Percentiles rank a stretch among this genome's conserved stretches.
phyloP scores from a whole-genome alignment of 805 yeast species.

The Citeromyces matritensis region DNA sequence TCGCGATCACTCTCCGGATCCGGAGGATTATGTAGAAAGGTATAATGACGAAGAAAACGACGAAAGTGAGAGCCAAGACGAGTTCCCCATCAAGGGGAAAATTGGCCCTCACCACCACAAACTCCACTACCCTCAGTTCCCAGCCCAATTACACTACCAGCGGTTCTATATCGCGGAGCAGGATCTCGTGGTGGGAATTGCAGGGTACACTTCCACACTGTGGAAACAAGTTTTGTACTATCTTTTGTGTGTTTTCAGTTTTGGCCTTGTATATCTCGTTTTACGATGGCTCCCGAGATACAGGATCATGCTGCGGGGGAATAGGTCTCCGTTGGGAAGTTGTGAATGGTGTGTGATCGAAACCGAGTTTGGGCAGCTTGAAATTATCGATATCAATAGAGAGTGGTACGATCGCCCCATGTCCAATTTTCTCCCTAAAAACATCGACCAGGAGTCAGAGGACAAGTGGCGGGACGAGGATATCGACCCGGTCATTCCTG shows the following conservation, averaged over 20 bases:
- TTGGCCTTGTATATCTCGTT: slow-evolving; percentile 61
- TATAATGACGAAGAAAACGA: slow-evolving; percentile 9
- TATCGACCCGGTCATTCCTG: slow-evolving; percentile 53
- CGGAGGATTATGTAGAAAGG: slow-evolving; percentile 1
- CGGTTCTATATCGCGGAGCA: slow-evolving; percentile 91
- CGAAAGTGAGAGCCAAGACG: slow-evolving; percentile 4
- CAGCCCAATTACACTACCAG: slow-evolving; percentile 40
- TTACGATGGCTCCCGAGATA: slow-evolving; percentile 80
- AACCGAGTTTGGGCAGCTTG: slow-evolving; percentile 82
- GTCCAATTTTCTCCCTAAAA: slow-evolving; percentile 42
- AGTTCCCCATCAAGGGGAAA: slow-evolving; percentile 5
- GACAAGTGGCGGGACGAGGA: slow-evolving; percentile 6
- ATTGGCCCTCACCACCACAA: slow-evolving; percentile 17
- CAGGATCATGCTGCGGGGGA: slow-evolving; percentile 54
- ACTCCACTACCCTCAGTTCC: slow-evolving; percentile 21
- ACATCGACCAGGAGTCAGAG: slow-evolving; percentile 4
- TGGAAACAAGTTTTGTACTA: slow-evolving; percentile 32
- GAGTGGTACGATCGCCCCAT: slow-evolving; percentile 56
- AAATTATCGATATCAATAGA: slow-evolving; percentile 38
- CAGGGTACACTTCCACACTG: slow-evolving; percentile 58
- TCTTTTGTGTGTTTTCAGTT: slow-evolving; percentile 35
- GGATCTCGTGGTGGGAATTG: slow-evolving; percentile 87
- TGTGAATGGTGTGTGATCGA: slow-evolving; percentile 93
- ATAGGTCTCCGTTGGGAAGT: slow-evolving; percentile 50
- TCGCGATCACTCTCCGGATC: not conserved